phyloP scores from a whole-genome alignment of 2,329 filamentous ascomycete species.

The Cryphonectria nitschkei region DNA sequence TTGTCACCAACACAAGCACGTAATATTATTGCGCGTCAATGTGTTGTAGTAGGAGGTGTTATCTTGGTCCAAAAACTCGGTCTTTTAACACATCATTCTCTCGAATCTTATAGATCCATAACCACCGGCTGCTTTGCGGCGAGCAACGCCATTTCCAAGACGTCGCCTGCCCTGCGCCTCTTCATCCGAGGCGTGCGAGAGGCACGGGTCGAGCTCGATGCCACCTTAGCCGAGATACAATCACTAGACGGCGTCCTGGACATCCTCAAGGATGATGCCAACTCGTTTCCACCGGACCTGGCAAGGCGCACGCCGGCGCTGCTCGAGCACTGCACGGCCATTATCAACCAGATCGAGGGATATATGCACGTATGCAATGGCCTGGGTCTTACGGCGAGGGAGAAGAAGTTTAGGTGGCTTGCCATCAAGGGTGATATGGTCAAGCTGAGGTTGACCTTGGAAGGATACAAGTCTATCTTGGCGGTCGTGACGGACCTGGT shows the following conservation, averaged over 20 bases:
- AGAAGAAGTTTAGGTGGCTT: constrained; percentile 45
- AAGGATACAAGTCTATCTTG: constrained; percentile 44
- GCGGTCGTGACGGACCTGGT: constrained; percentile 47
- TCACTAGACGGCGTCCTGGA: constrained; percentile 45
- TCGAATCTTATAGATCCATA: constrained; percentile 39
- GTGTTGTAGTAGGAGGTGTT: neutral
- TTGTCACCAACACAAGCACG: neutral
- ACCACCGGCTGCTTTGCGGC: constrained; percentile 44
- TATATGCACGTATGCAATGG: constrained; percentile 40
- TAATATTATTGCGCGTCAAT: neutral
- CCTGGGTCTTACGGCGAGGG: constrained; percentile 38
- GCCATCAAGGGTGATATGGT: constrained; percentile 39
- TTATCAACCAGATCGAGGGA: constrained; percentile 43
- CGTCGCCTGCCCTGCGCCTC: constrained; percentile 38
- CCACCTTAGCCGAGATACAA: constrained; percentile 46
- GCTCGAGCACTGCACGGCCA: constrained; percentile 40
- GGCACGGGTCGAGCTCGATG: constrained; percentile 44
- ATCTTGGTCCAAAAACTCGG: neutral
- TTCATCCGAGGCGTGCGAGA: constrained; percentile 48
- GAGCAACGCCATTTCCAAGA: constrained; percentile 40
- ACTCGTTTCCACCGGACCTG: constrained; percentile 41
- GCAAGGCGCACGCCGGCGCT: constrained; percentile 42
- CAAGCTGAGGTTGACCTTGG: constrained; percentile 40
- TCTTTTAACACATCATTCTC: neutral
- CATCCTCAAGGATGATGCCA: constrained; percentile 45